A percentile compares a stretch with the other conserved stretches of the same genome.
These are phyloP conservation scores for Boletus fagicola DNA, from an alignment of 768 basidiomycete genomes.

Conservation along the genomic window DNA sequence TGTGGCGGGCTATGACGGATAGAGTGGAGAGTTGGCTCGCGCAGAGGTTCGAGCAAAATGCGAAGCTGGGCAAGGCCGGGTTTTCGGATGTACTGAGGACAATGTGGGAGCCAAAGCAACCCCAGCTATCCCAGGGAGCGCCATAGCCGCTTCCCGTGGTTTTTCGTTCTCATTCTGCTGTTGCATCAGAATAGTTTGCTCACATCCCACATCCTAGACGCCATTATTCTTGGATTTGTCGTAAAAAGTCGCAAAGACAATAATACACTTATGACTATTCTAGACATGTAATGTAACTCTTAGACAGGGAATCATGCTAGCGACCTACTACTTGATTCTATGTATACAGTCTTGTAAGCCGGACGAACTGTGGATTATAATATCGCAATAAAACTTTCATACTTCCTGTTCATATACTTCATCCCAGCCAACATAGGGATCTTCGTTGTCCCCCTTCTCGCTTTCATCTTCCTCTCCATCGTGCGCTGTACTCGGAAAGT, in stretches of 20 bases:
- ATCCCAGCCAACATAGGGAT: constrained; percentile 36
- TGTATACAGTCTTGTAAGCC: background rate
- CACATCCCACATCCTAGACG: constrained; percentile 20
- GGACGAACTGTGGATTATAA: background rate
- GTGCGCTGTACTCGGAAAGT: constrained; percentile 2
- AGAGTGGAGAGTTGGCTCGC: constrained; percentile 83
- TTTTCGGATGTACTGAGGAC: constrained; percentile 86
- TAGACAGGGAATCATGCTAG: constrained; percentile 4
- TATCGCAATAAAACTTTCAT: constrained; percentile 5
- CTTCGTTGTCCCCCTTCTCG: constrained; percentile 41
- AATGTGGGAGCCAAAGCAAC: constrained; percentile 72
- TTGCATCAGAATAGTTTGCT: constrained; percentile 7
- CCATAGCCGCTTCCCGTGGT: constrained; percentile 20
- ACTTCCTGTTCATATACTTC: constrained; percentile 77
- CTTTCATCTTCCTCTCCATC: constrained; percentile 32
- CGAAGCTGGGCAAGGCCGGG: constrained; percentile 81
- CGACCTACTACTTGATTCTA: constrained; percentile 1
- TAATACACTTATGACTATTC: constrained; percentile 30
- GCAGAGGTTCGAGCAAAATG: constrained; percentile 90
- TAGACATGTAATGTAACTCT: constrained; percentile 24
- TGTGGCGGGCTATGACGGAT: constrained; percentile 82
- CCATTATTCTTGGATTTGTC: constrained; percentile 23
- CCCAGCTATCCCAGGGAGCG: constrained; percentile 34
- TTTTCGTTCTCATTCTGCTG: constrained; percentile 5
- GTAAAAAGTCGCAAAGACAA: constrained; percentile 24